A percentile compares a stretch with the other conserved stretches of the same genome.
Evolutionary conservation across 371 early-diverging fungal genomes (phyloP).

Genomic region (Parasitella parasitica): DNA sequence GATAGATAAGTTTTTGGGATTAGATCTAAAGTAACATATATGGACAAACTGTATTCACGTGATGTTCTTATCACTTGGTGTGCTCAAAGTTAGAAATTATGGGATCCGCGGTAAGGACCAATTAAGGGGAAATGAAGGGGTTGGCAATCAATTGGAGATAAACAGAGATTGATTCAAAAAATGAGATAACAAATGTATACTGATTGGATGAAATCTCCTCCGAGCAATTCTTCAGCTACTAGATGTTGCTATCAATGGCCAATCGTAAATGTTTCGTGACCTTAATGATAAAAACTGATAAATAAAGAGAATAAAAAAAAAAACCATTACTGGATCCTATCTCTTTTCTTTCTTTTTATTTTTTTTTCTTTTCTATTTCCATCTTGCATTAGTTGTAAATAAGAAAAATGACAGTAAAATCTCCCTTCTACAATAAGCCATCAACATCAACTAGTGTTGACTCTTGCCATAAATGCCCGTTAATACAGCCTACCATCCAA

Average conservation of each 20-base stretch:
- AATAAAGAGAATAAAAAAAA: not conserved
- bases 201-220: constrained; percentile 13
- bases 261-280: not conserved
- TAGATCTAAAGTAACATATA: not conserved
- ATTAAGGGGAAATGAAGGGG: constrained; percentile 1
- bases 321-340: not conserved
- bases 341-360: not conserved
- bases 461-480: constrained; percentile 53
- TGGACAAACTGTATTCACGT: not conserved
- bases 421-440: constrained; percentile 54
- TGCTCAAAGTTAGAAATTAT: not conserved
- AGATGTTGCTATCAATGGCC: constrained; percentile 11
- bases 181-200: constrained; percentile 7
- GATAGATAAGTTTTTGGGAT: constrained; percentile 1
- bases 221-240: constrained; percentile 2
- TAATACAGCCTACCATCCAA: constrained; percentile 21
- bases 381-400: not conserved
- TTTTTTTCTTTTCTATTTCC: not conserved
- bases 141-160: not conserved
- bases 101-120: not conserved
- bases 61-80: not conserved
- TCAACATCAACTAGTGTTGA: constrained; percentile 55
- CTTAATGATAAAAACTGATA: not conserved
- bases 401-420: constrained; percentile 47
- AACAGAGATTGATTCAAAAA: constrained; percentile 1